phyloP scores from a whole-genome alignment of 1,284 basidiomycete genomes.

The Trametes pubescens region DNA sequence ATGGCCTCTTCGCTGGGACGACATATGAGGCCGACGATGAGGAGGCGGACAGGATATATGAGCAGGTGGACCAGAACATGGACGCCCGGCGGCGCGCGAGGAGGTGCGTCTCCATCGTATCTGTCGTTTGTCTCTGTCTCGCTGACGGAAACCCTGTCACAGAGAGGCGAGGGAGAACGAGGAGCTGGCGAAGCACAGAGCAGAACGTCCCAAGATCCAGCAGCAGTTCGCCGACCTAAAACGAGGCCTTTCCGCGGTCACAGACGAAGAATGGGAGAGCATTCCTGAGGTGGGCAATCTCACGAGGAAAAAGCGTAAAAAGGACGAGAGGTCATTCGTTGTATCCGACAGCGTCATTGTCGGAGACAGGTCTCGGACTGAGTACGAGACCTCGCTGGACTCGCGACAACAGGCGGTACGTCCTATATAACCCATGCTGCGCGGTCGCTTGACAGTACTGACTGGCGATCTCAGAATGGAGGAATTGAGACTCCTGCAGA shows the following conservation, averaged over 20 bases:
- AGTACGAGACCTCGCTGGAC: constrained; percentile 82
- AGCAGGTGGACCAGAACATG: constrained; percentile 89
- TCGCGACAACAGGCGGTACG: constrained; percentile 72
- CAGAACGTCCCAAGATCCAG: constrained; percentile 89
- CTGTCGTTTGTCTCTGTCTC: constrained; percentile 32
- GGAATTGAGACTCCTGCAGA: constrained; percentile 85
- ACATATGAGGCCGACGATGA: constrained; percentile 98
- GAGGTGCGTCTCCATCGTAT: constrained; percentile 61
- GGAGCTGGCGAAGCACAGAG: constrained; percentile 76
- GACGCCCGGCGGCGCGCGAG: constrained; percentile 84
- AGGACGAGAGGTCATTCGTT: constrained; percentile 86
- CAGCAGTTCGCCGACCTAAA: constrained; percentile 97
- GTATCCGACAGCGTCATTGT: constrained; percentile 94
- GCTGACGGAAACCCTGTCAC: neutral
- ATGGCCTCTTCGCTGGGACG: constrained; percentile 93
- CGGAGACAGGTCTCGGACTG: constrained; percentile 78
- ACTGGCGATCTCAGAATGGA: constrained; percentile 52
- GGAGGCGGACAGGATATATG: constrained; percentile 96
- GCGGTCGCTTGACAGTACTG: neutral
- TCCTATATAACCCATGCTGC: constrained; percentile 20
- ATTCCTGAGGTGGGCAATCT: constrained; percentile 97
- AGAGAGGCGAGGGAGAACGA: constrained; percentile 82
- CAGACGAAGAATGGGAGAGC: constrained; percentile 93
- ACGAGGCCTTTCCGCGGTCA: constrained; percentile 85
- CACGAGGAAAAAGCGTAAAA: constrained; percentile 90